Evolutionary conservation across 306 rosid species (phyloP).

Genomic region (Corylus heterophylla): DNA sequence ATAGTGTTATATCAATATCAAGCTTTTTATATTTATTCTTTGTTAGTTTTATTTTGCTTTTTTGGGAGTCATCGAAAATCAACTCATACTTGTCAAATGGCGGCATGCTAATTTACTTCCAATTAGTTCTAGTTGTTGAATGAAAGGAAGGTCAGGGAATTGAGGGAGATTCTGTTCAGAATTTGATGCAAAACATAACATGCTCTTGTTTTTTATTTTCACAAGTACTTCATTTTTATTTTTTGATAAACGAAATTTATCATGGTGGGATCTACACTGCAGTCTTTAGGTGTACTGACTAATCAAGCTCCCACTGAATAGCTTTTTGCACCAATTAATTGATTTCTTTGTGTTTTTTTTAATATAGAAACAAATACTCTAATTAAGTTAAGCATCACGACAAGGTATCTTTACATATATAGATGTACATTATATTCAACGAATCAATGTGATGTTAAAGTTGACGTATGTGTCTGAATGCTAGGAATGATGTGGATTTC

Average conservation of each 20-base stretch:
- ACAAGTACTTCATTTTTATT: background rate
- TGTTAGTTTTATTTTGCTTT: conserved; percentile 9
- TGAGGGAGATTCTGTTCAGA: background rate
- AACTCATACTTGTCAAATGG: background rate
- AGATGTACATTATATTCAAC: background rate
- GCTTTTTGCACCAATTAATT: background rate
- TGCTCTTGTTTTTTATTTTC: background rate
- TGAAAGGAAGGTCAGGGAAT: background rate
- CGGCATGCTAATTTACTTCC: background rate
- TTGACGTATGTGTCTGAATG: background rate
- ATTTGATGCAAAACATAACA: background rate
- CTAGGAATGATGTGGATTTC: background rate
- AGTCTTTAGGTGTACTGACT: background rate
- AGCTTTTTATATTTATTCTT: background rate
- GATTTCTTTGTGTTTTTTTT: background rate
- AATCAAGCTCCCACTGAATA: background rate
- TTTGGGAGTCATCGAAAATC: background rate
- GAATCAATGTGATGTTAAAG: background rate
- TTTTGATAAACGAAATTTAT: background rate
- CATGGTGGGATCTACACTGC: background rate
- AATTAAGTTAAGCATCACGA: background rate
- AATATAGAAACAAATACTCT: background rate
- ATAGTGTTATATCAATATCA: background rate
- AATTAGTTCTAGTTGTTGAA: background rate
- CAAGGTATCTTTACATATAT: background rate